phyloP scores from a whole-genome alignment of 305 asterid species.

The Fraxinus xanthoxyloides region DNA sequence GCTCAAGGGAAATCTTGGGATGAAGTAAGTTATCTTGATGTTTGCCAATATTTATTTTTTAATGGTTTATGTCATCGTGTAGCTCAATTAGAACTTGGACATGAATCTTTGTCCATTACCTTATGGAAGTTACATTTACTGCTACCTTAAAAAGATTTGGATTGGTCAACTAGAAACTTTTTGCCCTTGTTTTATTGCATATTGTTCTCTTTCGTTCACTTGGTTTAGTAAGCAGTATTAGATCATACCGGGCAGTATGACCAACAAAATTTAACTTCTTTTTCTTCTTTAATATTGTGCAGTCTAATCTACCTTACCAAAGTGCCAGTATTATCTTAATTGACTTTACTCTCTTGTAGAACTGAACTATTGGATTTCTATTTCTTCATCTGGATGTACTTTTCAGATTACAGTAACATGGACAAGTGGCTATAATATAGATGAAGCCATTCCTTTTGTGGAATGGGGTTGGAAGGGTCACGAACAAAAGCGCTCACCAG shows the following conservation, averaged over 20 bases:
- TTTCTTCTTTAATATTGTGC: neutral
- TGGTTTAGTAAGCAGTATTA: neutral
- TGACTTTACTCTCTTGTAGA: neutral
- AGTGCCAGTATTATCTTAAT: neutral
- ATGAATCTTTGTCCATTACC: neutral
- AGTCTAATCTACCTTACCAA: neutral
- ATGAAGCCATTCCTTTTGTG: constrained; percentile 79
- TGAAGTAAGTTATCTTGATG: constrained; percentile 54
- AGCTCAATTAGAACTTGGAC: neutral
- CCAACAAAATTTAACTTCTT: neutral
- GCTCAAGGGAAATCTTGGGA: constrained; percentile 91
- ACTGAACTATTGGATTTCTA: neutral
- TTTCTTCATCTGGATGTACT: neutral
- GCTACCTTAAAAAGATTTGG: neutral
- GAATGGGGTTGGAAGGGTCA: constrained; percentile 64
- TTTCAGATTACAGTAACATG: constrained; percentile 94
- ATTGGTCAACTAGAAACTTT: neutral
- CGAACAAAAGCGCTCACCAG: constrained; percentile 49
- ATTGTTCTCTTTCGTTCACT: neutral
- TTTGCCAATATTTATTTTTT: neutral
- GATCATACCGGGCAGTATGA: neutral
- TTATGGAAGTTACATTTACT: neutral
- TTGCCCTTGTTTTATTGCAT: neutral
- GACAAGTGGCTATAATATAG: constrained; percentile 87
- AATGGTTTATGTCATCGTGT: neutral